A percentile compares a stretch with the other conserved stretches of the same genome.
Conservation (phyloP, 495 filamentous ascomycete genomes). For the Lasiosphaeriaceae sp. region DNA sequence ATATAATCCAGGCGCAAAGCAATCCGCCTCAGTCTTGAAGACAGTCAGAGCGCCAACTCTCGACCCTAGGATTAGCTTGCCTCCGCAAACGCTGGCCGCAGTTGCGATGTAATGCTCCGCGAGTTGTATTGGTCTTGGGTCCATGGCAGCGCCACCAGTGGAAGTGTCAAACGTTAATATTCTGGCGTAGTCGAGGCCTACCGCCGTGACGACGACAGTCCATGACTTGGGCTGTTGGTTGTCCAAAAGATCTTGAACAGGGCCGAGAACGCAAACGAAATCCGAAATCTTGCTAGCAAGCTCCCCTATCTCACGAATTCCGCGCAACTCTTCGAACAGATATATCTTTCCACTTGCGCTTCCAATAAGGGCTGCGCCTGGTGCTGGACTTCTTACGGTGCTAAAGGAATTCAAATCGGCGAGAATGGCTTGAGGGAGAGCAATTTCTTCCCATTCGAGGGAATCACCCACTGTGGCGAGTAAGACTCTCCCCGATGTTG, state of each 20-base stretch:
- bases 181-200: conserved; percentile 18
- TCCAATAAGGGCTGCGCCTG: conserved; percentile 46
- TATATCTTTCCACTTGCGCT: conserved; percentile 52
- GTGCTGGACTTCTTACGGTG: conserved; percentile 32
- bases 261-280: conserved; percentile 32
- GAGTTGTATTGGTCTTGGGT: conserved; percentile 14
- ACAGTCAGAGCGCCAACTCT: conserved; percentile 36
- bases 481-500: conserved; percentile 57
- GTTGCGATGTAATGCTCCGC: conserved; percentile 23
- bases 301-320: conserved; percentile 24
- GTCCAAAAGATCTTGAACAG: neutral
- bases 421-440: conserved; percentile 25
- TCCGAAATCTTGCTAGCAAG: conserved; percentile 50
- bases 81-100: conserved; percentile 30
- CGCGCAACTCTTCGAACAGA: conserved; percentile 33
- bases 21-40: conserved; percentile 7
- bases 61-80: conserved; percentile 64
- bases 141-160: neutral
- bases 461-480: conserved; percentile 36
- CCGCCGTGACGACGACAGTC: conserved; percentile 19
- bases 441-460: conserved; percentile 38
- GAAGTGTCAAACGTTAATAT: conserved; percentile 15
- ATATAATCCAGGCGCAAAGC: conserved; percentile 9
- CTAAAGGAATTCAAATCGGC: conserved; percentile 42
- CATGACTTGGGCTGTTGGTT: conserved; percentile 1